These are phyloP conservation scores for Backusella macrospora DNA, from an alignment of 192 early-diverging fungal genomes.

Conservation along the genomic window DNA sequence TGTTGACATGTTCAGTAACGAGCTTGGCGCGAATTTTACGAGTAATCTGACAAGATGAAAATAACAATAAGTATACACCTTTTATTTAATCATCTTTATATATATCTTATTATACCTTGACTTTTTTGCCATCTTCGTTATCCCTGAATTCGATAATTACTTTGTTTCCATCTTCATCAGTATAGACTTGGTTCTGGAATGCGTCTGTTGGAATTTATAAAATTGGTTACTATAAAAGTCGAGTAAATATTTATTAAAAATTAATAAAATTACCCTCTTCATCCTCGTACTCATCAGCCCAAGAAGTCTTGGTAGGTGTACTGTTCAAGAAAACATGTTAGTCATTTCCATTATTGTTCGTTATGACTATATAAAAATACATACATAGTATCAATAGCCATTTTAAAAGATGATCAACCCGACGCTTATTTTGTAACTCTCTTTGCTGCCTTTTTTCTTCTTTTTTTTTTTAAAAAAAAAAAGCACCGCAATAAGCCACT, in stretches of 20 bases:
- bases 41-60: conserved; percentile 59
- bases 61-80: neutral
- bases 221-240: neutral
- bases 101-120: conserved; percentile 61
- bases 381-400: conserved; percentile 3
- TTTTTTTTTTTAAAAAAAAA: conserved; percentile 9
- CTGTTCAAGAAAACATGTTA: conserved; percentile 13
- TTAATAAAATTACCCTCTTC: conserved; percentile 42
- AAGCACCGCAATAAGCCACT: conserved; percentile 9
- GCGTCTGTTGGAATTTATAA: conserved; percentile 18
- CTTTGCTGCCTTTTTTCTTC: neutral
- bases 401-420: neutral
- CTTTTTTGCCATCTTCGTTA: conserved; percentile 93
- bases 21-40: conserved; percentile 80
- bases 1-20: conserved; percentile 81
- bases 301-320: conserved; percentile 55
- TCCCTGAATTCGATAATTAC: conserved; percentile 77
- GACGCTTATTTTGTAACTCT: neutral
- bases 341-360: neutral
- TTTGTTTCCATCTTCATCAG: conserved; percentile 81
- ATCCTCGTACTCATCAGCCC: conserved; percentile 80
- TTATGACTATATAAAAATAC: neutral
- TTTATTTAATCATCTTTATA: conserved; percentile 3
- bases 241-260: neutral
- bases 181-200: conserved; percentile 49